These are phyloP conservation scores for Camptophora hylomeconis DNA, from an alignment of 2,329 filamentous ascomycete species.

Conservation along the genomic window DNA sequence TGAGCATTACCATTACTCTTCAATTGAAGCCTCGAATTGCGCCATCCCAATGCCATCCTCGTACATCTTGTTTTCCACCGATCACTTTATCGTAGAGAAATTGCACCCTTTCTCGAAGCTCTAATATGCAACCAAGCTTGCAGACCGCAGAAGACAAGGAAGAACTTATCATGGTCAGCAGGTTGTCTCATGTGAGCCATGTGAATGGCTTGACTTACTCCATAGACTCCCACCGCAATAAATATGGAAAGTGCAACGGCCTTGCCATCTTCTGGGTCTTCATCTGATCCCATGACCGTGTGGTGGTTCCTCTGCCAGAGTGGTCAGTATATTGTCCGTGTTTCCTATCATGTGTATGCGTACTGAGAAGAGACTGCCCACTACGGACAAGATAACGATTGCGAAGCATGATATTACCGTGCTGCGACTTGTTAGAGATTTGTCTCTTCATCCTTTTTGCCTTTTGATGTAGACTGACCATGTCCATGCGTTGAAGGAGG, in stretches of 20 bases:
- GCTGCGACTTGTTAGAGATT: slow-evolving; percentile 35
- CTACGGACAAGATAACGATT: slow-evolving; percentile 50
- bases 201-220: slow-evolving; percentile 46
- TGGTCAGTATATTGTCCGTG: slow-evolving; percentile 1
- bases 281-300: slow-evolving; percentile 63
- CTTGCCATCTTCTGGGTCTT: slow-evolving; percentile 51
- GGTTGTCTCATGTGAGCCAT: not conserved
- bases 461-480: slow-evolving; percentile 48
- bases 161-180: slow-evolving; percentile 44
- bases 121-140: slow-evolving; percentile 79
- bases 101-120: slow-evolving; percentile 70
- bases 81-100: slow-evolving; percentile 42
- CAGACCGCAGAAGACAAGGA: slow-evolving; percentile 81
- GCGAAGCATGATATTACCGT: slow-evolving; percentile 54
- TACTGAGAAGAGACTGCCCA: slow-evolving; percentile 62
- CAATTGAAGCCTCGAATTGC: no score
- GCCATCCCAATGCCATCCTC: no score
- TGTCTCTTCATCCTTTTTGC: not conserved
- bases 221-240: slow-evolving; percentile 75
- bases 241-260: slow-evolving; percentile 79
- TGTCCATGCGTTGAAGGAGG: slow-evolving; percentile 85
- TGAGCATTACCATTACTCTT: no score
- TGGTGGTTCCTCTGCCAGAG: slow-evolving; percentile 63
- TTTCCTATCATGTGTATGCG: slow-evolving; percentile 18
- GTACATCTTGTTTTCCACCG: not conserved